These are phyloP conservation scores for Dysphania ambrosioides DNA, from an alignment of 148 eudicot species.

Conservation along the genomic window DNA sequence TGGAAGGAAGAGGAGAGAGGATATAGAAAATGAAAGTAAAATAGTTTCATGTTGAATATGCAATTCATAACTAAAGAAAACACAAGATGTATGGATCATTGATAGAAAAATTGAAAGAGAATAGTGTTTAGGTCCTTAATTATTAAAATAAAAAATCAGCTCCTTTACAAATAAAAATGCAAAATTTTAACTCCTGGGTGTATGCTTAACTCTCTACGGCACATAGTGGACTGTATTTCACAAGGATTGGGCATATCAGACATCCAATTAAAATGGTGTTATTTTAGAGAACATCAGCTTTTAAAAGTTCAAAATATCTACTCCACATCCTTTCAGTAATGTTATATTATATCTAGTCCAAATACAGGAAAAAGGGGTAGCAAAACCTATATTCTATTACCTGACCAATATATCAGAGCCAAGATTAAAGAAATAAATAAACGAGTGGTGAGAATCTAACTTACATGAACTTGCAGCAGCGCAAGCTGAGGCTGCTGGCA, in stretches of 20 bases:
- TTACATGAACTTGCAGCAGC: constrained; percentile 15
- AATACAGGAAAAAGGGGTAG: constrained; percentile 1
- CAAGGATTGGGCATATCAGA: background rate
- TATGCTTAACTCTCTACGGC: background rate
- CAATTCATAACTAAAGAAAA: too few species aligned
- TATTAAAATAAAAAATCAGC: too few species aligned
- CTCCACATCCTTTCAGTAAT: background rate
- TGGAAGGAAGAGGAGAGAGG: too few species aligned
- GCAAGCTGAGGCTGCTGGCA: constrained; percentile 6
- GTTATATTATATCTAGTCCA: background rate
- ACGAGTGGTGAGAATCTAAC: background rate
- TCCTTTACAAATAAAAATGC: too few species aligned
- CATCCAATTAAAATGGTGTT: background rate
- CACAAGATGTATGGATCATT: too few species aligned
- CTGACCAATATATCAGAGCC: background rate
- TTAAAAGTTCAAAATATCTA: background rate
- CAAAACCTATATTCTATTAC: background rate
- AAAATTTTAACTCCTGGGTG: background rate
- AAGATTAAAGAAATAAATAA: background rate
- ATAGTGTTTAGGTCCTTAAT: too few species aligned
- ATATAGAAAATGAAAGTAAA: too few species aligned
- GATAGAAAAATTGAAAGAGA: too few species aligned
- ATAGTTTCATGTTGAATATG: too few species aligned
- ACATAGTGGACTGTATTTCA: background rate
- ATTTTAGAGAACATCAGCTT: background rate